Evolutionary conservation across 495 filamentous ascomycete species (phyloP), one percentile per base, ranked within the genome.

Genomic region (Chaetomium cochliodes): DNA sequence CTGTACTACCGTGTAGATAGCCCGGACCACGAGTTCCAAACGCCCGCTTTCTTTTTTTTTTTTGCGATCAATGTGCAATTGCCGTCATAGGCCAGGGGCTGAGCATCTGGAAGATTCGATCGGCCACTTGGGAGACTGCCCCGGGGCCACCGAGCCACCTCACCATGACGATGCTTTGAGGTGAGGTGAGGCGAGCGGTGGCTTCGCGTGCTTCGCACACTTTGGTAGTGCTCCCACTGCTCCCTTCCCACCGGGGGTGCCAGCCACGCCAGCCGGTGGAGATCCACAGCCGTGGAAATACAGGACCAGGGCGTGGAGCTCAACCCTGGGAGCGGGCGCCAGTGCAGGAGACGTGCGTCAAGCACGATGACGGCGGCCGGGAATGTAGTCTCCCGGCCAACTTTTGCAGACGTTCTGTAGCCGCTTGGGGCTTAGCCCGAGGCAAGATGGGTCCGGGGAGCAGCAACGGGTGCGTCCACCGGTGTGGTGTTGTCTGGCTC

Each of bases 351-450:
- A n/a, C 16, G 30, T n/a, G 44, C 46, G 22, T 25, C 49, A 23
- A 41, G 49, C 51, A 56, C 51, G 51, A 63, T 56, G 60, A 55
- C 41, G 60, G 59, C 59, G 53, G 33, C 23, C 11, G 60, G 51
- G 22, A 5, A 22, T 37, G 8, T 51, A 46, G n/a, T 28, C 22
- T 42, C 47, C 15, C 25, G 13, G 60, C 47, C 59, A 41, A 44
- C 37, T 46, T 62, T 42, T 54, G 50, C 46, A 2, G 52, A 51
- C 13, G 39, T 39, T 23, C 1, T 53, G 46, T 54, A 33, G 39
- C 51, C 23, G 30, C 33, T 46, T 44, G 37, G 23, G 47, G 60
- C 42, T 26, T 63, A 63, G 60, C 41, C 51, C 41, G 37, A 63
- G 33, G 49, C 59, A 61, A 11, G 28, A 23, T 8, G 25, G 41